phyloP scores from a whole-genome alignment of 371 early-diverging fungal species.

The Polyrhizophydium stewartii region DNA sequence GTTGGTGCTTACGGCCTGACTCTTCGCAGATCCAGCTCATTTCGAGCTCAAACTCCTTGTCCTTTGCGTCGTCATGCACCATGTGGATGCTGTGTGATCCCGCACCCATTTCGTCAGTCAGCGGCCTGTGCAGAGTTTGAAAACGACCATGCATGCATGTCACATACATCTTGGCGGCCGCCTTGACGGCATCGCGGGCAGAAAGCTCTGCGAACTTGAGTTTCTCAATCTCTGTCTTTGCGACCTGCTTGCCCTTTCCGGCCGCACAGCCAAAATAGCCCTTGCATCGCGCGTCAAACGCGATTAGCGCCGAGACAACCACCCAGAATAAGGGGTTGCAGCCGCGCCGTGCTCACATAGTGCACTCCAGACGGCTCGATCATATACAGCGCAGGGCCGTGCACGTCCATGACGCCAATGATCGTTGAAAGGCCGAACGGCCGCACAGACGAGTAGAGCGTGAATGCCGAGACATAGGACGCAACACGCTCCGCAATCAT shows the following conservation, averaged over 20 bases:
- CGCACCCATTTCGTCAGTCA: too few species aligned
- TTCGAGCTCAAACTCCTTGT: conserved; percentile 97
- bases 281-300: conserved; percentile 29
- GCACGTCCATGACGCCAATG: conserved; percentile 69
- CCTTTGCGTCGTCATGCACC: conserved; percentile 95
- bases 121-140: conserved; percentile 27
- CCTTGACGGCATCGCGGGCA: conserved; percentile 85
- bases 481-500: conserved; percentile 91
- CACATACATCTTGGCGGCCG: conserved; percentile 88
- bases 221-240: conserved; percentile 97
- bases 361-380: conserved; percentile 96
- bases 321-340: not conserved
- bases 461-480: conserved; percentile 91
- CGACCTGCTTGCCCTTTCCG: conserved; percentile 95
- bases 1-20: conserved; percentile 68
- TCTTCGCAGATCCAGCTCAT: conserved; percentile 94
- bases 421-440: conserved; percentile 93
- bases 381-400: conserved; percentile 89
- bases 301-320: too few species aligned
- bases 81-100: conserved; percentile 69
- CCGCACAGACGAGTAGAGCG: conserved; percentile 94
- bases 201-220: conserved; percentile 82
- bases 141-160: not conserved
- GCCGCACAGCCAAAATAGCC: conserved; percentile 93
- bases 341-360: conserved; percentile 56